Percentiles rank a stretch among this genome's conserved stretches.
These are phyloP conservation scores for Pyricularia grisea DNA, from an alignment of 2,329 filamentous ascomycete genomes.

Conservation along the genomic window DNA sequence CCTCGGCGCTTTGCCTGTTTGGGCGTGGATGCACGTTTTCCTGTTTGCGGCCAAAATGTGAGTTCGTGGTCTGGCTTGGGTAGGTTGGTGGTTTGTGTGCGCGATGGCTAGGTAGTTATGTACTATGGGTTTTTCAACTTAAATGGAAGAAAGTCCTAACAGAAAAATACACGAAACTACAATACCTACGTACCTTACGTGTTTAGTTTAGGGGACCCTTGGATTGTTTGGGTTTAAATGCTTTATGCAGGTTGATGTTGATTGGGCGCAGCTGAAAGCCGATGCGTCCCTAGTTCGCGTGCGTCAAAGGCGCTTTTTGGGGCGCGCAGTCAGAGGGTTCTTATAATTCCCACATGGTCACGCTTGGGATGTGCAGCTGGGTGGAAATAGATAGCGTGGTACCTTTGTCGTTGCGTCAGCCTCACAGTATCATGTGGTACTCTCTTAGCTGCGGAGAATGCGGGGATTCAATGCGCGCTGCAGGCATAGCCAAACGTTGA, in stretches of 20 bases:
- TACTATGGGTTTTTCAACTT: neutral
- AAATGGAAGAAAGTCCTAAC: neutral
- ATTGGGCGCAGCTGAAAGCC: neutral
- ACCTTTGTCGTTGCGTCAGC: neutral
- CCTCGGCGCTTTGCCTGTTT: neutral
- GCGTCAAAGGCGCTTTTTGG: neutral
- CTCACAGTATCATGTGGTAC: neutral
- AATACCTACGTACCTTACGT: neutral
- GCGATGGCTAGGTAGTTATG: neutral
- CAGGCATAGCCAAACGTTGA: neutral
- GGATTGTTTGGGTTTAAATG: neutral
- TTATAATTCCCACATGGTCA: neutral
- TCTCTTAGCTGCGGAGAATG: neutral
- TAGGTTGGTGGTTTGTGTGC: neutral
- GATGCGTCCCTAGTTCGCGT: neutral
- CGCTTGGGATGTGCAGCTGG: neutral
- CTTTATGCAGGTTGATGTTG: neutral
- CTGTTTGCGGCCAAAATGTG: neutral
- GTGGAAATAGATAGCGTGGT: neutral
- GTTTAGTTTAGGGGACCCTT: neutral
- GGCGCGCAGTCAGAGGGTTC: neutral
- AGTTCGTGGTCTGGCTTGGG: neutral
- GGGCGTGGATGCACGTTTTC: neutral
- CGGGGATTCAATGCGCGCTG: neutral
- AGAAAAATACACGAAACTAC: neutral